These are phyloP conservation scores for Clarireedia sp. DNA, from an alignment of 2,329 filamentous ascomycete genomes.

Conservation along the genomic window DNA sequence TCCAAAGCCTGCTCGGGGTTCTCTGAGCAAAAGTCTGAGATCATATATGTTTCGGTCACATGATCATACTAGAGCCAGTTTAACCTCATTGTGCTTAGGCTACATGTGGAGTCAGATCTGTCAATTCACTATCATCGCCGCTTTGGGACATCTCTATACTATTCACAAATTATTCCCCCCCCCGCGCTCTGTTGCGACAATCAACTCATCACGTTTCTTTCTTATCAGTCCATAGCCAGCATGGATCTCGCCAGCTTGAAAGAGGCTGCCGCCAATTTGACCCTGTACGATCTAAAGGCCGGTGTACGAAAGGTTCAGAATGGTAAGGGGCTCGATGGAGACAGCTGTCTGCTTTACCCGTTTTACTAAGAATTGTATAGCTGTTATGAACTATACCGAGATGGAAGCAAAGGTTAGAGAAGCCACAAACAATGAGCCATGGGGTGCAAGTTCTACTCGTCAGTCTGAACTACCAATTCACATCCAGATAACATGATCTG, in stretches of 20 bases:
- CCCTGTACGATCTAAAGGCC: constrained; percentile 68
- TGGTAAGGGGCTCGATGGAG: constrained; percentile 43
- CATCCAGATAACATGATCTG: neutral
- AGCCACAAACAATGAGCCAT: constrained; percentile 98
- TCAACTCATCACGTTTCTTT: neutral
- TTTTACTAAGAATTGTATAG: constrained; percentile 35
- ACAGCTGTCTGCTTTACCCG: constrained; percentile 17
- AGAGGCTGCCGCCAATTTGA: constrained; percentile 64
- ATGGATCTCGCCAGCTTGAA: constrained; percentile 65
- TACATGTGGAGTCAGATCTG: neutral
- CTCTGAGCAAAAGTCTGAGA: neutral
- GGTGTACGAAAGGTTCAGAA: constrained; percentile 71
- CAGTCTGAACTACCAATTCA: constrained; percentile 5
- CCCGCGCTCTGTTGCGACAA: constrained; percentile 3
- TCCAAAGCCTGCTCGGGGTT: too few relatives aligned
- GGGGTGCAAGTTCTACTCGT: constrained; percentile 43
- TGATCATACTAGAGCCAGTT: neutral
- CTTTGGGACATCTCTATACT: constrained; percentile 9
- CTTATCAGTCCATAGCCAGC: constrained; percentile 7
- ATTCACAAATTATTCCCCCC: constrained; percentile 10
- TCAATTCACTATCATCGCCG: neutral
- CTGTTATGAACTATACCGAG: constrained; percentile 73
- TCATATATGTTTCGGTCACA: neutral
- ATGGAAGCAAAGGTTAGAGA: constrained; percentile 80
- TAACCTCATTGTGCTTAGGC: neutral